Percentiles rank a stretch among this genome's conserved stretches.
These are phyloP conservation scores for Euphorbia lathyris DNA, from an alignment of 345 rosid species.

Conservation along the genomic window DNA sequence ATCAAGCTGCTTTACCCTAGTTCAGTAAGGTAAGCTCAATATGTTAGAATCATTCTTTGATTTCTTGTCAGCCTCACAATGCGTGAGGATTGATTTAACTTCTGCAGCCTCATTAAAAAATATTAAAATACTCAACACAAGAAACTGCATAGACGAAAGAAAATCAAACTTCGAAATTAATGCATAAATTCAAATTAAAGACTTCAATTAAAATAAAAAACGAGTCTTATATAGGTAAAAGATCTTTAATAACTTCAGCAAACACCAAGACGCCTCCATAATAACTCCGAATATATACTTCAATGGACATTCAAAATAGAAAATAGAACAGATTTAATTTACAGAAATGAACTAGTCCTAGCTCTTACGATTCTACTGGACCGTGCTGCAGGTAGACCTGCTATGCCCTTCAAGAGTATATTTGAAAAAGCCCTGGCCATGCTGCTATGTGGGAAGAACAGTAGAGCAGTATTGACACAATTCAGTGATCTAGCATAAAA, in stretches of 20 bases:
- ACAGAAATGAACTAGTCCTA: background rate
- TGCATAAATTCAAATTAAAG: background rate
- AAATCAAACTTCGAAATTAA: background rate
- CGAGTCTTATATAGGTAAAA: background rate
- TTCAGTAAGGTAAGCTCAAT: background rate
- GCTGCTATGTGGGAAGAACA: background rate
- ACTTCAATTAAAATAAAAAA: background rate
- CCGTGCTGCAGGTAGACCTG: slow-evolving; percentile 38
- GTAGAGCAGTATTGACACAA: background rate
- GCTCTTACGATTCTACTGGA: slow-evolving; percentile 50
- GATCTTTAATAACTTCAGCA: background rate
- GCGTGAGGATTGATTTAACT: background rate
- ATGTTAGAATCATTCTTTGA: background rate
- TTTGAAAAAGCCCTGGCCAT: slow-evolving; percentile 70
- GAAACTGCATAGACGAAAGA: background rate
- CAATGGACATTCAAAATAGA: background rate
- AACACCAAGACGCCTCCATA: background rate
- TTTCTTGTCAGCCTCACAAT: background rate
- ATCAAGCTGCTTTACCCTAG: background rate
- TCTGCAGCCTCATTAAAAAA: background rate
- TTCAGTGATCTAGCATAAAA: background rate
- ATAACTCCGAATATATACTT: background rate
- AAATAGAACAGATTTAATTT: background rate
- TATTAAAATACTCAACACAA: background rate
- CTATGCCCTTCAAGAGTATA: slow-evolving; percentile 44